Base-by-base conservation (phyloP, 495 filamentous ascomycete species). In the Hyaloscypha bicolor region DNA sequence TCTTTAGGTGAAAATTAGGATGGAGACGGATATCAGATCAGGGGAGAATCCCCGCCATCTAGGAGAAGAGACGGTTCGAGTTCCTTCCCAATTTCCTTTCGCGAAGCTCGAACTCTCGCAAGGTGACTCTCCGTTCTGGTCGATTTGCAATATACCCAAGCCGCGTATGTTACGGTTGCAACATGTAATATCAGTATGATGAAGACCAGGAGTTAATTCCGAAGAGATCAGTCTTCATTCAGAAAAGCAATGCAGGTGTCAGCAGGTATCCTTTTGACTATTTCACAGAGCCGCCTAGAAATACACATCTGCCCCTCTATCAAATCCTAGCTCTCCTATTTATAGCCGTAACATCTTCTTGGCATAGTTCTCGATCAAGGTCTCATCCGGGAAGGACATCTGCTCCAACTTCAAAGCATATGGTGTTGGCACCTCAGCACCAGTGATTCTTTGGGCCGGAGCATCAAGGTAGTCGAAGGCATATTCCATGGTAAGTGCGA, bases 401-500 rank as follows among this genome's bases (percentile, higher is more conserved):
- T 92, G 84, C 85, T 99, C 95, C 65, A 97, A 85, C 72, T 89
- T 89, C 76, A 87, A 80, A 57, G 93, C 93, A 79, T 97, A 97
- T 60, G 94, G 94, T 55, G 94, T 97, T 63, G 94, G 94, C 14
- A 98, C 95, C 79, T 97, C 94, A 66, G 95, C 94, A 79, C 94
- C 95, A 64, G 93, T 97, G 72, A 98, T 87, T 79, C 94, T 88
- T 77, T 94, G 90, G 66, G 93, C 95, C 51, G 95, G 95, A 69
- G 92, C 91, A 69, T 96, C 89, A 68, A 99, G 87, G 83, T 96
- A 97, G 82, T 98, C 95, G 78, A 98, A 99, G 66, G 88, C 94
- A 79, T 97, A 98, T 81, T 99, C 95, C 91, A 96, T 96, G 64
- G 92, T 90, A 51, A 96, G 82, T 56, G 95, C 95, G 45, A 99